These are phyloP conservation scores for Termitomyces sp. DNA, from an alignment of 768 basidiomycete genomes.

Conservation along the genomic window DNA sequence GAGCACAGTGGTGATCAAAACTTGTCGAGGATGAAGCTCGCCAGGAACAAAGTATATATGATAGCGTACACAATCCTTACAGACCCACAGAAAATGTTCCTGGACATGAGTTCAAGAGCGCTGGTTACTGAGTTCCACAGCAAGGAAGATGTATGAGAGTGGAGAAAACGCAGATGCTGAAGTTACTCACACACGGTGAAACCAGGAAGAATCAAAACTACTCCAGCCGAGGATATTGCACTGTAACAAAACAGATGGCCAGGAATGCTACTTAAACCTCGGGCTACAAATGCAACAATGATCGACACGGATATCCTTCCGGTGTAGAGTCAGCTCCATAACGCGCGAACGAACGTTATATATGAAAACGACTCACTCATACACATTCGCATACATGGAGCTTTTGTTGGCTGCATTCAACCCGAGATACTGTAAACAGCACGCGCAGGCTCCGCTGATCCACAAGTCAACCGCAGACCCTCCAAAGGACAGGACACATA, in stretches of 20 bases:
- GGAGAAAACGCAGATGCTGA: not conserved
- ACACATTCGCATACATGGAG: slow-evolving; percentile 91
- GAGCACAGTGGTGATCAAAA: not conserved
- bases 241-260: slow-evolving; percentile 84
- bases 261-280: slow-evolving; percentile 74
- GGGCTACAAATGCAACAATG: slow-evolving; percentile 78
- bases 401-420: slow-evolving; percentile 82
- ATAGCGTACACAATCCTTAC: slow-evolving; percentile 85
- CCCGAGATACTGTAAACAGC: slow-evolving; percentile 75
- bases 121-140: slow-evolving; percentile 56
- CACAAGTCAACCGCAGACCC: slow-evolving; percentile 83
- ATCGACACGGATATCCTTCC: slow-evolving; percentile 81
- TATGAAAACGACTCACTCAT: slow-evolving; percentile 63
- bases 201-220: slow-evolving; percentile 88
- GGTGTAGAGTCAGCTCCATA: not conserved
- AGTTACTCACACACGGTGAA: slow-evolving; percentile 72
- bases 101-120: slow-evolving; percentile 78
- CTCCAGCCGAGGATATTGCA: slow-evolving; percentile 85
- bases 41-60: slow-evolving; percentile 82
- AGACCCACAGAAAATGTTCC: slow-evolving; percentile 77
- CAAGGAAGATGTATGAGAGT: not conserved
- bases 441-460: slow-evolving; percentile 70
- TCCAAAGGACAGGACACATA: slow-evolving; percentile 81
- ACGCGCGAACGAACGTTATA: not conserved
- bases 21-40: slow-evolving; percentile 26